Evolutionary conservation across 1,139 yeast species (phyloP).

Genomic region (Hyphopichia fennica): DNA sequence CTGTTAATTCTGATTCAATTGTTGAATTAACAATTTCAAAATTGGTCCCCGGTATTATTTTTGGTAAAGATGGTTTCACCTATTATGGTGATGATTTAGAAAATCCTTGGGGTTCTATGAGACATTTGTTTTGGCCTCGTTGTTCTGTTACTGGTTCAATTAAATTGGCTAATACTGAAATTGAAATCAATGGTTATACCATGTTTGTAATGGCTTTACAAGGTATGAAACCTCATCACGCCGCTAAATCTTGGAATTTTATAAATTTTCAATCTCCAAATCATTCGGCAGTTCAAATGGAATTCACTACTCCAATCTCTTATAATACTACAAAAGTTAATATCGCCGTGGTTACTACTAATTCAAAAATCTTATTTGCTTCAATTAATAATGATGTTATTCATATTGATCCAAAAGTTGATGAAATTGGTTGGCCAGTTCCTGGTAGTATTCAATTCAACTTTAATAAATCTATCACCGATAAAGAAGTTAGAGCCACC

Average conservation of each 20-base stretch:
- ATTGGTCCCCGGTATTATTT: conserved; percentile 79
- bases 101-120: conserved; percentile 97
- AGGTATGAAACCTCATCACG: conserved; percentile 99
- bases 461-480: conserved; percentile 47
- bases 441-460: conserved; percentile 69
- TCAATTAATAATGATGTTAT: conserved; percentile 65
- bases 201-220: conserved; percentile 98
- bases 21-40: conserved; percentile 68
- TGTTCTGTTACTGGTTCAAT: conserved; percentile 68
- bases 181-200: conserved; percentile 54
- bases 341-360: conserved; percentile 68
- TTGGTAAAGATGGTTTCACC: conserved; percentile 85
- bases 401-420: conserved; percentile 61
- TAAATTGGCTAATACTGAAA: conserved; percentile 22
- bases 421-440: conserved; percentile 90
- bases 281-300: conserved; percentile 83
- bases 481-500: conserved; percentile 34
- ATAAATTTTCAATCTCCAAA: conserved; percentile 80
- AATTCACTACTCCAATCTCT: conserved; percentile 89
- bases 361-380: conserved; percentile 63
- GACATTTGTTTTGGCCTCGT: conserved; percentile 96
- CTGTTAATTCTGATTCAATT: conserved; percentile 67
- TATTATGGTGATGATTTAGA: conserved; percentile 77
- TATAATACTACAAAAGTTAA: conserved; percentile 83
- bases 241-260: conserved; percentile 96